Evolutionary conservation across 2,329 filamentous ascomycete genomes (phyloP), one percentile per base, ranked within the genome.

Genomic region (Trichoderma oligosporum): DNA sequence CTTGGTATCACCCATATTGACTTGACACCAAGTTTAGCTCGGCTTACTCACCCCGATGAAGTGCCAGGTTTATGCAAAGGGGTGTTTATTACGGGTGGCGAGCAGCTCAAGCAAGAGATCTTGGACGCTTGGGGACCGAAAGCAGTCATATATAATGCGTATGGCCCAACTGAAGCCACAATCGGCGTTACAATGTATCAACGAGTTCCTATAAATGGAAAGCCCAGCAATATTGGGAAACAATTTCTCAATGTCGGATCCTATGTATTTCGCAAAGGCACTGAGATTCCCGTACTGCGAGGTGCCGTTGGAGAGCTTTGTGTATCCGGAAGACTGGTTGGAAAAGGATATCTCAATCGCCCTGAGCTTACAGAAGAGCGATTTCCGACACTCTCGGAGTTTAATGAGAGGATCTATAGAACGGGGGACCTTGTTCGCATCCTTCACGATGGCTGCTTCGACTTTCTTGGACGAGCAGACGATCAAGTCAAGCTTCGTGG

Each of bases 401-500:
- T 79, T 51, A 73, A 72, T 0, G 84, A 88, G 58, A 78, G 84
- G 4, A 80, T 96, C 0, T 97, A 97, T 67, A 83, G 91, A 6
- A 97, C 93, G 0, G 92, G 92, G 0, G 92, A 97, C 68, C 78
- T 97, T 0, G 92, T 96, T 1, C 81, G 92, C 5, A 78, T 96
- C 14, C 73, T 96, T 7, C 79, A 91, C 53, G 88, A 97, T 68
- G 85, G 84, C 1, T 90, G 87, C 41, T 92, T 96, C 62, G 88
- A 93, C 56, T 97, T 97, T 67, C 77, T 95, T 2, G 92, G 93
- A 2, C 83, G 93, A 12, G 88, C 87, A 5, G 93, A 97, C 67
- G 91, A 96, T 56, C 92, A 97, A 71, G 86, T 96, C 61, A 97
- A 97, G 69, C 79, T 97, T 3, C 84, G 93, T 9, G 92, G 92